Percentiles rank a stretch among this genome's conserved stretches.
phyloP scores from a whole-genome alignment of 352 stramenopile genomes.

The Phytophthora foliorum region DNA sequence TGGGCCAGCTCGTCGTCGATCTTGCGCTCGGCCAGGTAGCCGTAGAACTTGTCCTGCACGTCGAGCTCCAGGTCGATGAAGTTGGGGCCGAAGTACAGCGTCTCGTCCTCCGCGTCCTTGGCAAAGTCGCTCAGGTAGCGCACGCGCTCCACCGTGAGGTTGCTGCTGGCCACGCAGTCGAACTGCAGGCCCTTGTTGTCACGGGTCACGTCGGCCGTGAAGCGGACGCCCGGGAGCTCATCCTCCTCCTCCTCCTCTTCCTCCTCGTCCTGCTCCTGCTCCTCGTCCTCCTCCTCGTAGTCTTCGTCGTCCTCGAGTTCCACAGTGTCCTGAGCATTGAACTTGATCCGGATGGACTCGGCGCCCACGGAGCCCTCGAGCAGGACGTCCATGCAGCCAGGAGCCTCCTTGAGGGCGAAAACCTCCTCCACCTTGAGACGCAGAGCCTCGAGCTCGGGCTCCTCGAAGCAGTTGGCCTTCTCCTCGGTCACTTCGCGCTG shows the following conservation, averaged over 20 bases:
- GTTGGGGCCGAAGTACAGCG: slow-evolving; percentile 79
- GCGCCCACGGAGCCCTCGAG: slow-evolving; percentile 60
- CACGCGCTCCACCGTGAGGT: slow-evolving; percentile 83
- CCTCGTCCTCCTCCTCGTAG: slow-evolving; percentile 56
- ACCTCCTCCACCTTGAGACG: slow-evolving; percentile 73
- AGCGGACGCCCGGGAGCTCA: slow-evolving; percentile 80
- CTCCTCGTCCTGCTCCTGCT: slow-evolving; percentile 48
- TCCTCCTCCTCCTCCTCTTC: slow-evolving; percentile 74
- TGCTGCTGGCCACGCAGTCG: slow-evolving; percentile 84
- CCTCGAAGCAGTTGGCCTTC: slow-evolving; percentile 88
- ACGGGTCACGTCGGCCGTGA: slow-evolving; percentile 77
- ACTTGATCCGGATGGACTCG: slow-evolving; percentile 80
- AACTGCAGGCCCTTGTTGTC: slow-evolving; percentile 85
- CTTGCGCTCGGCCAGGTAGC: slow-evolving; percentile 79
- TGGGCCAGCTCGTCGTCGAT: slow-evolving; percentile 87
- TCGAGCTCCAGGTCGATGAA: slow-evolving; percentile 90
- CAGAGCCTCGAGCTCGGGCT: slow-evolving; percentile 74
- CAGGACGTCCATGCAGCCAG: slow-evolving; percentile 74
- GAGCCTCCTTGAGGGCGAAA: slow-evolving; percentile 69
- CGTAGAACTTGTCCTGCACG: slow-evolving; percentile 85
- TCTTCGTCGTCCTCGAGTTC: slow-evolving; percentile 77
- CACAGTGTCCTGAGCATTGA: slow-evolving; percentile 80
- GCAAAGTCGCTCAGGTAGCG: slow-evolving; percentile 69
- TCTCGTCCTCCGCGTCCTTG: slow-evolving; percentile 68
- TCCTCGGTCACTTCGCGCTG: slow-evolving; percentile 84